These are phyloP conservation scores for Solanum etuberosum DNA, from an alignment of 257 asterid genomes.

Conservation along the genomic window DNA sequence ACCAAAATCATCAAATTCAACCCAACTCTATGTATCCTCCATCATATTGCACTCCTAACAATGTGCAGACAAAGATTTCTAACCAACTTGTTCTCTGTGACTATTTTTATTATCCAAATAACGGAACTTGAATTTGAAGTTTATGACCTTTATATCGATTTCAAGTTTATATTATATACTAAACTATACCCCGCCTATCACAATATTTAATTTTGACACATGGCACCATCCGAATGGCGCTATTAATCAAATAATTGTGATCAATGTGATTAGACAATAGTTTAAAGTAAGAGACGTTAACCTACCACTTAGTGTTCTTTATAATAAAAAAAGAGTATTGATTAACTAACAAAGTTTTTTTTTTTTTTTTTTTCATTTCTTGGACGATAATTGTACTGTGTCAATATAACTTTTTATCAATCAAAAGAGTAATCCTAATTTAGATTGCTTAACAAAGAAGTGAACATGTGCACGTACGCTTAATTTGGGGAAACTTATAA, in stretches of 20 bases:
- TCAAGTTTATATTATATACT: neutral
- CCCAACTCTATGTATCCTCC: constrained; percentile 3
- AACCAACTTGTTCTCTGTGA: constrained; percentile 8
- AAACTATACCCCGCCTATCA: neutral
- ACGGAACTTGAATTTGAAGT: neutral
- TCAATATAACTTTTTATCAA: neutral
- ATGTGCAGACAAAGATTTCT: constrained; percentile 26
- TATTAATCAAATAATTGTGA: neutral
- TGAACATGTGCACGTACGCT: neutral
- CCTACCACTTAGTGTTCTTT: neutral
- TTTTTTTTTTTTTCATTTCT: neutral
- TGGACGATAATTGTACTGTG: neutral
- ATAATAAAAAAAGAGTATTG: neutral
- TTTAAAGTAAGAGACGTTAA: neutral
- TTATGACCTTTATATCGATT: neutral
- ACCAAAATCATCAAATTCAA: constrained; percentile 30
- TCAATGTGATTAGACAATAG: neutral
- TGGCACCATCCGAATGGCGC: neutral
- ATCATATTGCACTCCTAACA: constrained; percentile 8
- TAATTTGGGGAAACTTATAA: neutral
- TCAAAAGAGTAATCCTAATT: neutral
- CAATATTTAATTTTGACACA: neutral
- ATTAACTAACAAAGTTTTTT: neutral
- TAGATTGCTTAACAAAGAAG: neutral
- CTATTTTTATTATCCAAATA: neutral